Conservation (phyloP, 148 eudicot genomes). For the Bassia scoparia region DNA sequence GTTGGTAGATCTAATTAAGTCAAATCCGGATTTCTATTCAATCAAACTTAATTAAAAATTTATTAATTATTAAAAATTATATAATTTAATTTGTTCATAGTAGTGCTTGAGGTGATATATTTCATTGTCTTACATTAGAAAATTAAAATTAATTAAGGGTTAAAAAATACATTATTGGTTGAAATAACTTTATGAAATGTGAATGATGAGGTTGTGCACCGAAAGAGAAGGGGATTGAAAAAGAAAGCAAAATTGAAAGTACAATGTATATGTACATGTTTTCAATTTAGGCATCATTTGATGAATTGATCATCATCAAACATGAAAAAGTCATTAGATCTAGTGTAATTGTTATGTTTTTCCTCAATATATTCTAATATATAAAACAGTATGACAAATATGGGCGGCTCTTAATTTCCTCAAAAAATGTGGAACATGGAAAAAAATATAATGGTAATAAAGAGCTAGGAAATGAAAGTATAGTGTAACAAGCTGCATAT, state of each 20-base stretch:
- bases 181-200: slow-evolving; percentile 20
- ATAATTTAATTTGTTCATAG: neutral
- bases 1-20: slow-evolving; percentile 18
- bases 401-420: neutral
- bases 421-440: neutral
- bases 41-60: neutral
- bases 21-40: slow-evolving; percentile 7
- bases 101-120: neutral
- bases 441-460: neutral
- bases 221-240: slow-evolving; percentile 30
- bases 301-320: slow-evolving; percentile 8
- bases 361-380: too few species aligned
- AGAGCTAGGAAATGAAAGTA: neutral
- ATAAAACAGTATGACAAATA: neutral
- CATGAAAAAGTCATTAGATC: slow-evolving; percentile 3
- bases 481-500: slow-evolving; percentile 6
- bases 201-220: slow-evolving; percentile 36
- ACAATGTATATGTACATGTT: slow-evolving; percentile 25
- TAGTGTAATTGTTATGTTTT: neutral
- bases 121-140: neutral
- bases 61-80: neutral
- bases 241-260: slow-evolving; percentile 32
- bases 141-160: neutral
- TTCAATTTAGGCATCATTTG: slow-evolving; percentile 2
- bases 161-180: neutral